phyloP scores from a whole-genome alignment of 352 stramenopile species.

The Pythium oligandrum region DNA sequence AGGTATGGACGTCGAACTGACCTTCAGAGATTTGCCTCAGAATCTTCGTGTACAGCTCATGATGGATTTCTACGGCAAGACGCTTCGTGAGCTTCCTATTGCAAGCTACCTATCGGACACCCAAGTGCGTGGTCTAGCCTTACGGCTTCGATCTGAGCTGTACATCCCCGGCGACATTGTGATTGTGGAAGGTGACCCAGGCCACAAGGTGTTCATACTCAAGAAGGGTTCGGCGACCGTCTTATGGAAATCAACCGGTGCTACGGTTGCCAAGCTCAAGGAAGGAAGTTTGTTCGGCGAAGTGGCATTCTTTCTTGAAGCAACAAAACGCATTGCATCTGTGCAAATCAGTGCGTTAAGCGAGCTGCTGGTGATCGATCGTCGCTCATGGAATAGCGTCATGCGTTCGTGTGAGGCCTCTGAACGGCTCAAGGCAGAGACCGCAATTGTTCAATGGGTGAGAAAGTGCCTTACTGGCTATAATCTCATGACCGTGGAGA shows the following conservation, averaged over 20 bases:
- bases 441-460: slow-evolving; percentile 44
- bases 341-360: slow-evolving; percentile 61
- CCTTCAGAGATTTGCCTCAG: slow-evolving; percentile 63
- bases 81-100: slow-evolving; percentile 48
- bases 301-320: slow-evolving; percentile 65
- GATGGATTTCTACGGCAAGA: slow-evolving; percentile 63
- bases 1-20: slow-evolving; percentile 63
- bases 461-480: slow-evolving; percentile 59
- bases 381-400: slow-evolving; percentile 43
- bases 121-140: slow-evolving; percentile 47
- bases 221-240: slow-evolving; percentile 62
- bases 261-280: slow-evolving; percentile 49
- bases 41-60: slow-evolving; percentile 65
- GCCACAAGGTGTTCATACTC: slow-evolving; percentile 68
- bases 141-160: slow-evolving; percentile 60
- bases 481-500: slow-evolving; percentile 68
- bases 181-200: slow-evolving; percentile 59
- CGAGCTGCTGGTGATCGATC: slow-evolving; percentile 53
- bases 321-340: slow-evolving; percentile 51
- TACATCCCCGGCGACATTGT: slow-evolving; percentile 72
- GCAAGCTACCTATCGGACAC: slow-evolving; percentile 44
- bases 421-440: slow-evolving; percentile 36
- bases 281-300: slow-evolving; percentile 64
- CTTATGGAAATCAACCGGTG: slow-evolving; percentile 61
- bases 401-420: slow-evolving; percentile 35